Conservation (phyloP, 176 grass and related monocot species). For the Bothriochloa decipiens region DNA sequence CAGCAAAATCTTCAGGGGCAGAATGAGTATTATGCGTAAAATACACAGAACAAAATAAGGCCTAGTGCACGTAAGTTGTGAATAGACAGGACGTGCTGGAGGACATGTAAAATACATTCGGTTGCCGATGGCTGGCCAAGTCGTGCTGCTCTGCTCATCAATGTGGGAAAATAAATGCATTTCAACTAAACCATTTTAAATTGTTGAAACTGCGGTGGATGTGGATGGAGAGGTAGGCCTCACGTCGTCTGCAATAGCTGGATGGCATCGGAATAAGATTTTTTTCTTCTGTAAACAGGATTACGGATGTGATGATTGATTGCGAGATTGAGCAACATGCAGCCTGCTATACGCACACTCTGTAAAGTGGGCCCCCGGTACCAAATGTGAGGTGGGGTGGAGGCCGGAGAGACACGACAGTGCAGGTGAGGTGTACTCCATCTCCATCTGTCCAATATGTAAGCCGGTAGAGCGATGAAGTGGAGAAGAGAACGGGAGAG, state of each 20-base stretch:
- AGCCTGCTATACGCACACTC: neutral
- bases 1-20: too few species aligned
- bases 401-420: neutral
- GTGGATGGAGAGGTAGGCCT: slow-evolving; percentile 27
- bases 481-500: too few species aligned
- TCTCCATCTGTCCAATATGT: too few species aligned
- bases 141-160: neutral
- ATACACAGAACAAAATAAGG: slow-evolving; percentile 1
- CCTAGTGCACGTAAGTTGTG: neutral
- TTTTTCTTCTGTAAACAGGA: neutral
- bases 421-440: neutral
- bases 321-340: neutral
- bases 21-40: too few species aligned
- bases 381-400: neutral
- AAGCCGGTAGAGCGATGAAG: too few species aligned
- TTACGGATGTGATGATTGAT: neutral
- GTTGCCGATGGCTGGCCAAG: slow-evolving; percentile 21
- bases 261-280: neutral
- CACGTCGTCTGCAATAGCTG: slow-evolving; percentile 38
- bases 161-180: slow-evolving; percentile 32
- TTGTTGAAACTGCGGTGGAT: slow-evolving; percentile 23
- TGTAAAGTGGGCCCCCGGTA: neutral
- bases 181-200: slow-evolving; percentile 20
- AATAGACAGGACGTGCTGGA: neutral
- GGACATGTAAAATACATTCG: neutral